Evolutionary conservation across 345 rosid genomes (phyloP), one percentile per base, ranked within the genome.

Genomic region (Aquilaria malaccensis): DNA sequence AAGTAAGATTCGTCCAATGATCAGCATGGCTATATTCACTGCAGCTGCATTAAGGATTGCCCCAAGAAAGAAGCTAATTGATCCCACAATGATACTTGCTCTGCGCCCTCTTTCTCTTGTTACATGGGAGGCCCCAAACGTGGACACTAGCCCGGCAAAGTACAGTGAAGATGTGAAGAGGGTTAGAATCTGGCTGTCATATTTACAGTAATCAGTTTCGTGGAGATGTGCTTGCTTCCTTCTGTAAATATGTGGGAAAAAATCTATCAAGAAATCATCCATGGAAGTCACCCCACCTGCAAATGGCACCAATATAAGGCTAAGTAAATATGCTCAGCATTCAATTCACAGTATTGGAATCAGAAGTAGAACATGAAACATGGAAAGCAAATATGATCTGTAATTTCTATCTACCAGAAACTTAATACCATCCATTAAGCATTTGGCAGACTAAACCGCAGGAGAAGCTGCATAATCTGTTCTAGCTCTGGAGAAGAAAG

Each of bases 271-370:
- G 83, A 93, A 93, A 81, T 93, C 97, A 54, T 89, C 97, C 98
- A 93, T 93, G 62, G 91, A 89, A 69, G 97, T 93, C 55, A 93
- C 98, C 33, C 96, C 98, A 33, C 97, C 97, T 92, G 75, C 63
- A 74, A 59, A 10, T 43, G 56, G 6, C 9, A 32, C 30, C 11
- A 1, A 3, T 2, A 37, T 37, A 5, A 37, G 2, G 13, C 31
- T 29, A 11, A 11, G 22, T 29, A 14, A 22, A 22, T 22, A 22
- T 22, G 22, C 22, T 22, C 22, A 22, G 22, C 22, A 22, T 22
- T 22, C 22, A 22, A 22, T 22, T 22, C 22, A 22, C 22, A 22
- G 22, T 22, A 22, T 22, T 22, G 22, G 22, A 22, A 22, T 22
- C 22, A 22, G 22, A 22, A 22, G 22, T 22, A 22, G 22, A 22